A percentile compares a stretch with the other conserved stretches of the same genome.
These are phyloP conservation scores for Cutaneotrichosporon cutaneum DNA, from an alignment of 1,284 basidiomycete species.

Conservation along the genomic window DNA sequence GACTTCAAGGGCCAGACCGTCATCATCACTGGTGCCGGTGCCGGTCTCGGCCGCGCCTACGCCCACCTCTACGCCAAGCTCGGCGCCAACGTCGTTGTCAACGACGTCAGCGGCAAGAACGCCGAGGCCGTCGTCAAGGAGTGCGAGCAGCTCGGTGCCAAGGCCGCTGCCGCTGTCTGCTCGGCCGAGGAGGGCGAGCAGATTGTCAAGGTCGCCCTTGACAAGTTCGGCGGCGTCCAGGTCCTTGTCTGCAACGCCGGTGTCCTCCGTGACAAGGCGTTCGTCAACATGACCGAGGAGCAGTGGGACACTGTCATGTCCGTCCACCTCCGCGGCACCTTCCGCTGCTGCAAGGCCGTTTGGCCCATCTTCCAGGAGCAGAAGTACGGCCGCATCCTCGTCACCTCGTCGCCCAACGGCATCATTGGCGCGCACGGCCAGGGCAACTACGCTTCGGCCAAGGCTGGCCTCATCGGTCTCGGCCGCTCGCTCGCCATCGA, in stretches of 20 bases:
- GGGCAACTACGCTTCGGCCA: conserved; percentile 81
- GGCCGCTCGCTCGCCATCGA: conserved; percentile 89
- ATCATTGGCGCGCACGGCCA: conserved; percentile 96
- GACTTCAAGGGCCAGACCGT: conserved; percentile 88
- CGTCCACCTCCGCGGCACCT: conserved; percentile 71
- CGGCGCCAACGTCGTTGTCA: conserved; percentile 95
- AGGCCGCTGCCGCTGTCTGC: conserved; percentile 77
- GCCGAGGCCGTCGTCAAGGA: conserved; percentile 84
- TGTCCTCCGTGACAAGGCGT: conserved; percentile 88
- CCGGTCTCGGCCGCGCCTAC: conserved; percentile 88
- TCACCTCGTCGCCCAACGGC: conserved; percentile 88
- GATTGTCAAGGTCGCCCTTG: conserved; percentile 82
- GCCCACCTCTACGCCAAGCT: conserved; percentile 85
- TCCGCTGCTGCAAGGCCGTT: conserved; percentile 85
- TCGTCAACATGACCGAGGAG: conserved; percentile 80
- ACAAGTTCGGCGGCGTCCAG: conserved; percentile 86
- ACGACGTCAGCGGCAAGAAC: conserved; percentile 86
- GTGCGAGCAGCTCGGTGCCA: conserved; percentile 81
- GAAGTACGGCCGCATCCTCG: conserved; percentile 93
- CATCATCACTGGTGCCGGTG: conserved; percentile 90
- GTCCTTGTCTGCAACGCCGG: conserved; percentile 92
- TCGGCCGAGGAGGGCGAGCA: conserved; percentile 84
- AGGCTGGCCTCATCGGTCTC: conserved; percentile 88
- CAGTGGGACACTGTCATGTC: conserved; percentile 94
- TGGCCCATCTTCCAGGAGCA: conserved; percentile 98